phyloP scores from a whole-genome alignment of 2,329 filamentous ascomycete species.

The Acrodontium crateriforme region DNA sequence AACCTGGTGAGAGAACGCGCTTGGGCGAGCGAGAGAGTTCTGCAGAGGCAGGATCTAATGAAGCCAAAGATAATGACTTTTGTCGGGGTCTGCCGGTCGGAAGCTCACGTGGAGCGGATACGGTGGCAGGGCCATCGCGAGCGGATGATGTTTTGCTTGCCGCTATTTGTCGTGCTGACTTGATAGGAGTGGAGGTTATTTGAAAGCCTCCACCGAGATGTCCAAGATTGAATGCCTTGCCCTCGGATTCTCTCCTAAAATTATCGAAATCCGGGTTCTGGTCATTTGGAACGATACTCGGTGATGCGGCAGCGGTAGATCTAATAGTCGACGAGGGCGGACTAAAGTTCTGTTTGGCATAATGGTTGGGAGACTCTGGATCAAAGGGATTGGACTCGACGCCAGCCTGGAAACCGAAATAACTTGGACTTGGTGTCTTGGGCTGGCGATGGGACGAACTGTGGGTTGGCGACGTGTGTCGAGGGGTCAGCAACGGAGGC shows the following conservation, averaged over 20 bases:
- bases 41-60: conserved; percentile 14
- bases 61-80: conserved; percentile 1
- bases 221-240: conserved; percentile 34
- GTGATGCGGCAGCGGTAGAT: conserved; percentile 54
- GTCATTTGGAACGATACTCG: conserved; percentile 56
- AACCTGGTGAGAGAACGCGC: conserved; percentile 33
- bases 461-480: not conserved
- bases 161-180: conserved; percentile 6
- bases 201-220: conserved; percentile 27
- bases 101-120: not conserved
- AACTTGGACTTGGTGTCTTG: conserved; percentile 57
- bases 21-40: conserved; percentile 31
- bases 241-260: conserved; percentile 59
- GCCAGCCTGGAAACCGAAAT: conserved; percentile 36
- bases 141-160: conserved; percentile 9
- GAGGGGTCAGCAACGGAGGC: not conserved
- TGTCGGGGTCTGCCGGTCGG: conserved; percentile 1
- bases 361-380: conserved; percentile 19
- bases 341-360: conserved; percentile 62
- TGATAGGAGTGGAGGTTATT: conserved; percentile 17
- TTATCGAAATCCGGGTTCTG: conserved; percentile 72
- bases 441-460: not conserved
- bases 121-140: conserved; percentile 24
- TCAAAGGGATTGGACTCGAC: conserved; percentile 37
- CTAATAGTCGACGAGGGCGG: conserved; percentile 56